Evolutionary conservation across 2,329 filamentous ascomycete genomes (phyloP).

Genomic region (Passalora sequoiae): DNA sequence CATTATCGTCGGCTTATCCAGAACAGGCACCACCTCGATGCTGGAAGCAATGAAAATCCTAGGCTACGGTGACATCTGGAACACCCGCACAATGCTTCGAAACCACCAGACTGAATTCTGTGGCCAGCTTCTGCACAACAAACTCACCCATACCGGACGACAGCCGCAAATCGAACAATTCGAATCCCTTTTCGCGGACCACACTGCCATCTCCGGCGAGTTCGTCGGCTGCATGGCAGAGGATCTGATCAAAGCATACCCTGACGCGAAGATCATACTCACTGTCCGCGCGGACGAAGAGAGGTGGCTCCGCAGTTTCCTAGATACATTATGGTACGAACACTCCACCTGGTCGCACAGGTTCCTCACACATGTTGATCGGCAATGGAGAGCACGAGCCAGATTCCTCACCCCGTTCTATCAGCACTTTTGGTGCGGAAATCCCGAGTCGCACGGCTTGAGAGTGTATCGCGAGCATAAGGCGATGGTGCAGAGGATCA

Average conservation of each 20-base stretch:
- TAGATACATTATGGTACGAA: constrained; percentile 5
- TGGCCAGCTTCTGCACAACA: not conserved
- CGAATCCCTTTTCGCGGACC: constrained; percentile 3
- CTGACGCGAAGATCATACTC: constrained; percentile 63
- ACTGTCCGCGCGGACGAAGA: constrained; percentile 33
- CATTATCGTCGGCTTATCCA: constrained; percentile 7
- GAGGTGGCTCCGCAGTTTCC: constrained; percentile 35
- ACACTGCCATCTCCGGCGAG: constrained; percentile 5
- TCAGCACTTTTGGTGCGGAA: not conserved
- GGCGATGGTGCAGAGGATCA: constrained; percentile 3
- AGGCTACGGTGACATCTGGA: constrained; percentile 8
- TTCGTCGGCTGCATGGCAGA: constrained; percentile 15
- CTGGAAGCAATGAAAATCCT: constrained; percentile 9
- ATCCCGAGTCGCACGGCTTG: constrained; percentile 3
- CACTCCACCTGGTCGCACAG: constrained; percentile 4
- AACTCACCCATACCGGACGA: not conserved
- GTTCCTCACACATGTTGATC: constrained; percentile 2
- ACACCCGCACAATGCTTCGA: constrained; percentile 5
- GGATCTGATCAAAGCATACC: constrained; percentile 50
- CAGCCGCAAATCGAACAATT: constrained; percentile 1
- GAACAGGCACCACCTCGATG: constrained; percentile 6
- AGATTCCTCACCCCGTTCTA: not conserved
- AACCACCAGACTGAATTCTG: constrained; percentile 1
- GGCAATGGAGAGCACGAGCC: not conserved
- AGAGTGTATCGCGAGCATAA: constrained; percentile 8